Percentiles rank a stretch among this genome's conserved stretches.
These are phyloP conservation scores for Colletotrichum orchidophilum DNA, from an alignment of 2,329 filamentous ascomycete genomes.

Conservation along the genomic window DNA sequence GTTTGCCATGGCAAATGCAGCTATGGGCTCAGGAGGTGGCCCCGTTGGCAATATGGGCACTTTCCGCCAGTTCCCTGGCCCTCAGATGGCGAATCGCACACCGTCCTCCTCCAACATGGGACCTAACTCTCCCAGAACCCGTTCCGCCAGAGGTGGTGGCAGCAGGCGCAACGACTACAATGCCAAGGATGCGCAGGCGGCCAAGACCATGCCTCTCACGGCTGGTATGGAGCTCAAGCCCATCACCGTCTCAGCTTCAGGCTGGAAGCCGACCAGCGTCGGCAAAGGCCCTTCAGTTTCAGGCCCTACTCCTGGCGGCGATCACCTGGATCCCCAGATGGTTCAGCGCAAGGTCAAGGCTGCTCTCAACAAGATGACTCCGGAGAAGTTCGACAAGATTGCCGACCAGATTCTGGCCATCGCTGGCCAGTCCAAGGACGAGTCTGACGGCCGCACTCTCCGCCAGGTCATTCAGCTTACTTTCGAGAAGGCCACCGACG, in stretches of 20 bases:
- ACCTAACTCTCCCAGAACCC: slow-evolving; percentile 79
- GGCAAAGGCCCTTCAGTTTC: slow-evolving; percentile 49
- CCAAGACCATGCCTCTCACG: slow-evolving; percentile 93
- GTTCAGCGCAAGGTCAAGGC: slow-evolving; percentile 99
- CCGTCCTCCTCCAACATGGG: slow-evolving; percentile 66
- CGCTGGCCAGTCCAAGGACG: slow-evolving; percentile 93
- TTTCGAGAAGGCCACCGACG: slow-evolving; percentile 98
- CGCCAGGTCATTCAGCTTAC: slow-evolving; percentile 98
- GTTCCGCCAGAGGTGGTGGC: slow-evolving; percentile 60
- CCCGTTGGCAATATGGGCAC: slow-evolving; percentile 47
- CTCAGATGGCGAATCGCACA: slow-evolving; percentile 69
- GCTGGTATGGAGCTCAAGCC: slow-evolving; percentile 83
- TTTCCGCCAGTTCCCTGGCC: slow-evolving; percentile 61
- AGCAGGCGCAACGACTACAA: slow-evolving; percentile 70
- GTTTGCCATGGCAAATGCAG: slow-evolving; percentile 70
- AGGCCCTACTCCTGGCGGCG: slow-evolving; percentile 50
- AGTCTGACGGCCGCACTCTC: slow-evolving; percentile 91
- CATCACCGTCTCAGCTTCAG: slow-evolving; percentile 74
- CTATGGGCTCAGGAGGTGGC: slow-evolving; percentile 44
- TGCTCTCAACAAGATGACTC: slow-evolving; percentile 99
- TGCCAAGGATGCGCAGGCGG: slow-evolving; percentile 73
- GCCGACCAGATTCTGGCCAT: slow-evolving; percentile 92
- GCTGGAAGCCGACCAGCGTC: slow-evolving; percentile 90
- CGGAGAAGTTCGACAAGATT: slow-evolving; percentile 98
- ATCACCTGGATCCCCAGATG: slow-evolving; percentile 85